Evolutionary conservation across 2,329 filamentous ascomycete species (phyloP).

Genomic region (Ophiostoma pallidulum): DNA sequence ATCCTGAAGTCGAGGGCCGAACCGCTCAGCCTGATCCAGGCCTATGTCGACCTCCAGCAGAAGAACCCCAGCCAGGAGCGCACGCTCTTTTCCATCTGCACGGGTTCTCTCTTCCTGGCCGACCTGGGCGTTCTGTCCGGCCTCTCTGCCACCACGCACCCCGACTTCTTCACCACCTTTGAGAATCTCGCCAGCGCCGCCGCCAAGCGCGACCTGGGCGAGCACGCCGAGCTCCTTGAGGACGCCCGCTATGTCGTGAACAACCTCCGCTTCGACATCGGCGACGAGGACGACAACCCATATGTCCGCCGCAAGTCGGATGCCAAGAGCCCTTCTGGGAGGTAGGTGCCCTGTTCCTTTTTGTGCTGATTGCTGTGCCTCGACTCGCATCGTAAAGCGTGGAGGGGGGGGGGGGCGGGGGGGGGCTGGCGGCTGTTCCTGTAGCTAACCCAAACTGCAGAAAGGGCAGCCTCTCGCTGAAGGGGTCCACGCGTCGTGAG

Average conservation of each 20-base stretch:
- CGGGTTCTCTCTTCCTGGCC: conserved; percentile 68
- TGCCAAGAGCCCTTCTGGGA: conserved; percentile 50
- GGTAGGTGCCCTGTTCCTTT: conserved; percentile 33
- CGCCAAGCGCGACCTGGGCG: conserved; percentile 57
- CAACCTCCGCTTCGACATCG: conserved; percentile 79
- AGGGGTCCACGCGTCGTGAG: conserved; percentile 66
- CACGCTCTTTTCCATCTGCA: conserved; percentile 71
- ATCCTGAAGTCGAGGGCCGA: conserved; percentile 59
- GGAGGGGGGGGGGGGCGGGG: no score
- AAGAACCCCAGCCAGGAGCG: conserved; percentile 70
- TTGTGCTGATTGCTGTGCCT: no score
- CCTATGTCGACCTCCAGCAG: conserved; percentile 71
- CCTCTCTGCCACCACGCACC: conserved; percentile 72
- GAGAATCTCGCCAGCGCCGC: conserved; percentile 73
- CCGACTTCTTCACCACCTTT: conserved; percentile 68
- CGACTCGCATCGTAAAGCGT: no score
- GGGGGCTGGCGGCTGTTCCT: not conserved
- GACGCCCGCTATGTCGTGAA: conserved; percentile 79
- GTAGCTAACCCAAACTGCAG: conserved; percentile 29
- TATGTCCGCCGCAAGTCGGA: conserved; percentile 72
- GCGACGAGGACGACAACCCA: conserved; percentile 72
- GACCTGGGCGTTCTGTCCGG: conserved; percentile 69
- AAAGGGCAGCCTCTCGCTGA: conserved; percentile 78
- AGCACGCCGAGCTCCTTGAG: conserved; percentile 76
- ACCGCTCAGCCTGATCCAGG: conserved; percentile 62